Evolutionary conservation across 192 early-diverging fungal genomes (phyloP).

Genomic region (Mortierella hygrophila): DNA sequence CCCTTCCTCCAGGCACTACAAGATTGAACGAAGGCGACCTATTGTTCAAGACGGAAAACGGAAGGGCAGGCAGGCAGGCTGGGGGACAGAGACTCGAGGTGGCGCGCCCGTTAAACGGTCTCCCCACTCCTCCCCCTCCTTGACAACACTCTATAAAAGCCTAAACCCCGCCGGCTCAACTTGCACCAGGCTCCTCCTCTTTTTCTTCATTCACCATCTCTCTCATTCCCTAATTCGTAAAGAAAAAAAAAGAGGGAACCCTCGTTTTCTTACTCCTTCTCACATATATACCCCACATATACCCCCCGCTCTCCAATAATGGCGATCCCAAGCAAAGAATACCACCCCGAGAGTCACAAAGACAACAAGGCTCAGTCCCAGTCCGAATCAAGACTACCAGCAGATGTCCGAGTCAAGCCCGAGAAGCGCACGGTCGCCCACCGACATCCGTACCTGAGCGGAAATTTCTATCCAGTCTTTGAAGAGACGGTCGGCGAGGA

Average conservation of each 20-base stretch:
- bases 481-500: conserved; percentile 46
- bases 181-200: neutral
- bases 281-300: neutral
- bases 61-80: too few species aligned
- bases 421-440: conserved; percentile 7
- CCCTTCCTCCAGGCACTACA: too few species aligned
- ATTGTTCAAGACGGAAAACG: too few species aligned
- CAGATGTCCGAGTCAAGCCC: conserved; percentile 4
- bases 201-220: conserved; percentile 1
- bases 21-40: too few species aligned
- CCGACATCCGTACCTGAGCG: conserved; percentile 41
- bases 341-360: neutral
- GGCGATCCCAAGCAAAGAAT: neutral
- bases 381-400: neutral
- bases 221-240: neutral
- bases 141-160: neutral
- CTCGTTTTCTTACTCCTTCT: neutral
- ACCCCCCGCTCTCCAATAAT: neutral
- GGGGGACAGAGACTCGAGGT: too few species aligned
- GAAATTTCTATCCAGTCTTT: conserved; percentile 53
- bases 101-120: too few species aligned
- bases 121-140: too few species aligned
- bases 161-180: neutral
- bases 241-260: neutral
- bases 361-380: neutral